Evolutionary conservation across 352 stramenopile genomes (phyloP), one percentile per base, ranked within the genome.

Genomic region (Phytophthora vignae): DNA sequence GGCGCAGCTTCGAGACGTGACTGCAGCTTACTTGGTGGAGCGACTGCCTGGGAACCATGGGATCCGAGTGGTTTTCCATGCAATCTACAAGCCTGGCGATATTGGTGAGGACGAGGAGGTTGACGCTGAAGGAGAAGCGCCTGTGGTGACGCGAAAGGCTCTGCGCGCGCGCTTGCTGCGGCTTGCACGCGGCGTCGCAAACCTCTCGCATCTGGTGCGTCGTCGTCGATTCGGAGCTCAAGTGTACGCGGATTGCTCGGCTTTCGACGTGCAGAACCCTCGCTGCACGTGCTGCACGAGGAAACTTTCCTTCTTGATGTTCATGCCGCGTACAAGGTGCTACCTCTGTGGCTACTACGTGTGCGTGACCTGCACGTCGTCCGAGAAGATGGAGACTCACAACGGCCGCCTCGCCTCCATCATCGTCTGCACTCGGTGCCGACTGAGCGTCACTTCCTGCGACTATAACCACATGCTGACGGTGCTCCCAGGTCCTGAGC

Each of bases 1-100:
- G 6, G 74, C 78, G 8, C 78, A 88, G 52, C 56, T 88, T 6
- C 71, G 55, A 0, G 69, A 67, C 19, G 48, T 88, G 21, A 79
- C 68, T 4, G 60, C 74, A 2, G 68, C 64, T 0, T 82, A 81
- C 60, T 38, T 73, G 19, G 74, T 85, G 11, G 73, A 88, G 53
- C 55, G 53, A 7, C 17, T 71, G 22, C 46, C 73, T 9, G 64
- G 66, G 1, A 79, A 14, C 25, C 68, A 72, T 17, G 27, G 50
- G 0, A 67, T 88, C 10, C 74, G 71, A 4, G 67, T 88, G 12
- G 62, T 78, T 15, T 88, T 86, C 55, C 76, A 88, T 29, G 81
- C 72, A 7, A 19, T 62, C 4, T 65, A 76, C 57, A 64, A 67
- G 2, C 27, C 59, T 12, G 27, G 61, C 4, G 21, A 11, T 1